phyloP scores from a whole-genome alignment of 257 asterid genomes.

The Galeopsis tetrahit region DNA sequence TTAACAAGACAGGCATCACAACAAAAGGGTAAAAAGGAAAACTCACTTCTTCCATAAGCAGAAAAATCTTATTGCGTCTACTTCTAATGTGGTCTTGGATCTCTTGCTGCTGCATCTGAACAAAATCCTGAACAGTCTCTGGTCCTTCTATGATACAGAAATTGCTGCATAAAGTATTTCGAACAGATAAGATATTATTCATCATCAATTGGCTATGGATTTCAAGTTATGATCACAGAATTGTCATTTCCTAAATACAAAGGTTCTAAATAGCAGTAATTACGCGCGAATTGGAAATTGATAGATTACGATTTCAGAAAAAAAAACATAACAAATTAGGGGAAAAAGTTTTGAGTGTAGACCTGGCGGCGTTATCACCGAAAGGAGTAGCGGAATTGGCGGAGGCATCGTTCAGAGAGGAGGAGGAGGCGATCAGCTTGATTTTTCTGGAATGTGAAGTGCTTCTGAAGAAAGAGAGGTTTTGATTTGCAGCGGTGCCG shows the following conservation, averaged over 20 bases:
- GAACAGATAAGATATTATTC: neutral
- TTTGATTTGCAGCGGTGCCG: constrained; percentile 25
- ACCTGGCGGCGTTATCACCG: constrained; percentile 57
- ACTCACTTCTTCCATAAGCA: constrained; percentile 94
- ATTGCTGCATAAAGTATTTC: constrained; percentile 49
- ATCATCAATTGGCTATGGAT: neutral
- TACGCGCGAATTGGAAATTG: neutral
- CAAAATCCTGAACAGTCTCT: constrained; percentile 90
- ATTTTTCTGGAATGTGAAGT: constrained; percentile 26
- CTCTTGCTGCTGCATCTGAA: constrained; percentile 89
- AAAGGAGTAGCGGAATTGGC: constrained; percentile 36
- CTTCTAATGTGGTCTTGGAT: constrained; percentile 82
- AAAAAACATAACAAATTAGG: neutral
- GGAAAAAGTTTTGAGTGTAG: neutral
- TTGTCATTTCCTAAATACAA: neutral
- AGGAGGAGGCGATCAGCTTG: constrained; percentile 40
- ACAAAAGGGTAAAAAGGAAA: constrained; percentile 24
- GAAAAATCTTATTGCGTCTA: constrained; percentile 86
- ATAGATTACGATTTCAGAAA: neutral
- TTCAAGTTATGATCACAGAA: neutral
- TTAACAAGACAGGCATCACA: neutral
- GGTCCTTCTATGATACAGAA: constrained; percentile 99
- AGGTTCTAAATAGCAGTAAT: neutral
- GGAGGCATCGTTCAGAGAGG: constrained; percentile 47
- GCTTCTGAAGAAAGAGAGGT: constrained; percentile 30